Evolutionary conservation across 352 stramenopile species (phyloP).

Genomic region (Pythium angustatum): DNA sequence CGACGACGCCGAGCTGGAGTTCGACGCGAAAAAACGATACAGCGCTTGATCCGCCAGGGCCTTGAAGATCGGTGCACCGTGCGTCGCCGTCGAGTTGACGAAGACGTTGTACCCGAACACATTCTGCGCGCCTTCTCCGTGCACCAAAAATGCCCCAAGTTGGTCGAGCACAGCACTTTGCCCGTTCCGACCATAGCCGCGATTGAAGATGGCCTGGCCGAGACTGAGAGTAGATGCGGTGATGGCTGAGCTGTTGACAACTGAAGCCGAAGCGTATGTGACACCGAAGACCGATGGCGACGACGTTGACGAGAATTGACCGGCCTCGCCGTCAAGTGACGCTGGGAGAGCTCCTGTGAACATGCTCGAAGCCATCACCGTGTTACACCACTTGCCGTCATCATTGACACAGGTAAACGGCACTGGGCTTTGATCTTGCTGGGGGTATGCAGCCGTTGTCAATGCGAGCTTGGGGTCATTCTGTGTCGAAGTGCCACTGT

Average conservation of each 20-base stretch:
- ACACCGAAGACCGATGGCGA: slow-evolving; percentile 54
- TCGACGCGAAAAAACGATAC: slow-evolving; percentile 52
- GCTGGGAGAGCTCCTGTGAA: slow-evolving; percentile 32
- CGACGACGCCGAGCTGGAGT: slow-evolving; percentile 22
- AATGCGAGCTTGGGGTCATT: slow-evolving; percentile 41
- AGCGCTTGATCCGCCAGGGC: slow-evolving; percentile 59
- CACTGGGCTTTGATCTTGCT: slow-evolving; percentile 33
- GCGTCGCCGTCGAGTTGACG: slow-evolving; percentile 61
- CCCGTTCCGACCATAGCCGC: slow-evolving; percentile 28
- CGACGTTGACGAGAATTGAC: slow-evolving; percentile 24
- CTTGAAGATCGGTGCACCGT: slow-evolving; percentile 64
- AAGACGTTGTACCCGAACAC: slow-evolving; percentile 65
- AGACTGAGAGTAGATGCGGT: slow-evolving; percentile 44
- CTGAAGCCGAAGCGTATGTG: slow-evolving; percentile 48
- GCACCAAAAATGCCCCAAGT: slow-evolving; percentile 40
- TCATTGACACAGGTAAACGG: slow-evolving; percentile 43
- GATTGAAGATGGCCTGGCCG: slow-evolving; percentile 49
- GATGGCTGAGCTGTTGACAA: slow-evolving; percentile 38
- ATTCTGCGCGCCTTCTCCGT: slow-evolving; percentile 42
- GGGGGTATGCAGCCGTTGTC: slow-evolving; percentile 30
- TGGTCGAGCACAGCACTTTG: slow-evolving; percentile 17
- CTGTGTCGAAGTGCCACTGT: slow-evolving; percentile 28
- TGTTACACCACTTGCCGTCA: slow-evolving; percentile 38
- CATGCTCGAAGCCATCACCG: slow-evolving; percentile 31
- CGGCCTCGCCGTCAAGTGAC: slow-evolving; percentile 21